These are phyloP conservation scores for Chaetomium olivaceum DNA, from an alignment of 2,329 filamentous ascomycete species.

Conservation along the genomic window DNA sequence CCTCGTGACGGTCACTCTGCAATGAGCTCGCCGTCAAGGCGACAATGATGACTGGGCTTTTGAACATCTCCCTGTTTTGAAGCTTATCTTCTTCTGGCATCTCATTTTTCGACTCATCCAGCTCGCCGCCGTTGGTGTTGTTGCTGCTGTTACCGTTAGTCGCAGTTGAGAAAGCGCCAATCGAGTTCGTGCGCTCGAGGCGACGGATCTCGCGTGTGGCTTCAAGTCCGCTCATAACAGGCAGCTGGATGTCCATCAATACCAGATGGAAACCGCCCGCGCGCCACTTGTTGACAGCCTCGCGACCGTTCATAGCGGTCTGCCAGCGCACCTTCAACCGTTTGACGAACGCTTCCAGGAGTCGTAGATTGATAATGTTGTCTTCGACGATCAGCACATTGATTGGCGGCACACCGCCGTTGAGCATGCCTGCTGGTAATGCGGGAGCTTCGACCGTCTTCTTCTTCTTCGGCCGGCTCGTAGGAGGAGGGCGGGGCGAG, in stretches of 20 bases:
- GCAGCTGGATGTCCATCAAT: constrained; percentile 97
- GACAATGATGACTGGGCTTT: constrained; percentile 96
- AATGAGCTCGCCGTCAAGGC: constrained; percentile 91
- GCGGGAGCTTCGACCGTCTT: constrained; percentile 39
- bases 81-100: constrained; percentile 68
- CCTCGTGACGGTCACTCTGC: constrained; percentile 93
- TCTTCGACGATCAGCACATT: constrained; percentile 98
- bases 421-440: constrained; percentile 66
- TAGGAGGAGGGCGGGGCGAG: constrained; percentile 49
- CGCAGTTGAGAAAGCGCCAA: constrained; percentile 73
- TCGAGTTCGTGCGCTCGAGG: constrained; percentile 85
- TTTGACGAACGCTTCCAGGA: constrained; percentile 95
- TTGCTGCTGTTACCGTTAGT: constrained; percentile 42
- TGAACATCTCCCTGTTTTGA: constrained; percentile 72
- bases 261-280: constrained; percentile 92
- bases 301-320: constrained; percentile 92
- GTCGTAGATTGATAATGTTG: constrained; percentile 94
- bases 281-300: constrained; percentile 92
- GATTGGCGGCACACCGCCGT: constrained; percentile 86
- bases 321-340: constrained; percentile 93
- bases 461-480: constrained; percentile 45
- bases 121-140: constrained; percentile 41
- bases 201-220: constrained; percentile 93
- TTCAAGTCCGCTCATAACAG: constrained; percentile 92
- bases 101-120: constrained; percentile 46